Evolutionary conservation across 108 stramenopile species (phyloP).

Genomic region (Pseudonitzschia delicatissima): DNA sequence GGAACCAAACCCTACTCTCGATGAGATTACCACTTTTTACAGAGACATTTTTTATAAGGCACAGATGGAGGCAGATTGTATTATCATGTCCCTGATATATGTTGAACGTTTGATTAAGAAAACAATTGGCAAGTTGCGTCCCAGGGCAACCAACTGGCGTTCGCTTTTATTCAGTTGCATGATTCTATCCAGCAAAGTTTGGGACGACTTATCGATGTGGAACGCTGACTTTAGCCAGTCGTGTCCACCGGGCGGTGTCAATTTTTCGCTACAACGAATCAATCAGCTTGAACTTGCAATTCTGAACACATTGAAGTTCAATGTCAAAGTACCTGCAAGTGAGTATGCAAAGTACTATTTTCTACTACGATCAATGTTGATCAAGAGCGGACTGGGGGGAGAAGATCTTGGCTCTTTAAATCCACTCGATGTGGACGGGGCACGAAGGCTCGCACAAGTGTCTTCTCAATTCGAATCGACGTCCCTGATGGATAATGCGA

Average conservation of each 20-base stretch:
- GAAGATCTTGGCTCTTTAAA: constrained; percentile 49
- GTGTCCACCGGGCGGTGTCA: constrained; percentile 57
- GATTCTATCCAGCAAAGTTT: constrained; percentile 77
- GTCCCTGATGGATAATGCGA: constrained; percentile 12
- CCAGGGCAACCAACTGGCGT: constrained; percentile 80
- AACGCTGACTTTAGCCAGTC: constrained; percentile 88
- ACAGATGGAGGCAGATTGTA: constrained; percentile 93
- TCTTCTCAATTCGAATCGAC: constrained; percentile 39
- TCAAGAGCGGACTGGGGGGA: constrained; percentile 66
- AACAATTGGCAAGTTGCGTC: constrained; percentile 73
- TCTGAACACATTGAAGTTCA: constrained; percentile 67
- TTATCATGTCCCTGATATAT: constrained; percentile 95
- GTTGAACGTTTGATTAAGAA: constrained; percentile 91
- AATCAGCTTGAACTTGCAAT: constrained; percentile 90
- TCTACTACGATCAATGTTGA: constrained; percentile 82
- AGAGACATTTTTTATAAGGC: constrained; percentile 75
- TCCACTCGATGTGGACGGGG: constrained; percentile 75
- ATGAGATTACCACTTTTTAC: constrained; percentile 77
- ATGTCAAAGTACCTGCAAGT: constrained; percentile 85
- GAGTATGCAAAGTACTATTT: constrained; percentile 99
- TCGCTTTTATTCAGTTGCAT: constrained; percentile 77
- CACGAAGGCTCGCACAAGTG: constrained; percentile 42
- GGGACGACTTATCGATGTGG: constrained; percentile 94
- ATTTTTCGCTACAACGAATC: constrained; percentile 80
- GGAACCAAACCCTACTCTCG: constrained; percentile 45